Base-by-base conservation (phyloP, 2,329 filamentous ascomycete species). In the Amauroascus niger region DNA sequence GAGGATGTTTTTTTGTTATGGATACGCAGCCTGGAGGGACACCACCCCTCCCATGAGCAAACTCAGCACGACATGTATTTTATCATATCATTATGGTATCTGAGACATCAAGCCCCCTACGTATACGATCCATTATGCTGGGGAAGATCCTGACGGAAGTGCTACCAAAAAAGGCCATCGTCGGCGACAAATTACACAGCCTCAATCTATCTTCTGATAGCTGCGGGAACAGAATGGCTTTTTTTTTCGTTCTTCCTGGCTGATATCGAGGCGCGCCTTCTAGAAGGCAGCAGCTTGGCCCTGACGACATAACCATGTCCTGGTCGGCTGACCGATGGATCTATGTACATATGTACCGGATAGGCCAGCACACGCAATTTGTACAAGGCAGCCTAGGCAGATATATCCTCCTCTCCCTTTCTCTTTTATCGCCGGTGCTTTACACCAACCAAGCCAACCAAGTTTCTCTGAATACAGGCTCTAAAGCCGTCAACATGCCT, bases 31-130 rank as follows among this genome's bases (percentile, higher is more conserved):
- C 37, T 22, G 18, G 20, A 43, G 13, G 40, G 33, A 11, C 11
- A 5, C 26, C 26, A 4, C 9, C n/a, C 3, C 3, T n/a, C n/a
- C 41, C 24, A 28, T 28, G 41, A 30, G 41, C 41, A 28, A 16
- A 22, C 24, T 24, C 24, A 45, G 41, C 41, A 30, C 41, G 41
- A 24, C 41, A 45, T 26, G 41, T 40, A 30, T 26, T 41, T 51
- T 33, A 49, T 40, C n/a, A n/a, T n/a, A n/a, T n/a, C n/a, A n/a
- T n/a, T n/a, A n/a, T n/a, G n/a, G 37, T 51, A 43, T 51, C 49
- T 44, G 49, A 51, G 49, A 51, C 49, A 51, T 51, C 35, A 37
- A 14, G 44, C 16, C 39, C 37, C 39, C 26, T 41, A 43, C n/a
- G 26, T 51, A 50, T 50, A 41, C 37, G 26, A 51, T 44, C 37